Conservation (phyloP, 805 yeast species). For the Lipomyces japonicus region DNA sequence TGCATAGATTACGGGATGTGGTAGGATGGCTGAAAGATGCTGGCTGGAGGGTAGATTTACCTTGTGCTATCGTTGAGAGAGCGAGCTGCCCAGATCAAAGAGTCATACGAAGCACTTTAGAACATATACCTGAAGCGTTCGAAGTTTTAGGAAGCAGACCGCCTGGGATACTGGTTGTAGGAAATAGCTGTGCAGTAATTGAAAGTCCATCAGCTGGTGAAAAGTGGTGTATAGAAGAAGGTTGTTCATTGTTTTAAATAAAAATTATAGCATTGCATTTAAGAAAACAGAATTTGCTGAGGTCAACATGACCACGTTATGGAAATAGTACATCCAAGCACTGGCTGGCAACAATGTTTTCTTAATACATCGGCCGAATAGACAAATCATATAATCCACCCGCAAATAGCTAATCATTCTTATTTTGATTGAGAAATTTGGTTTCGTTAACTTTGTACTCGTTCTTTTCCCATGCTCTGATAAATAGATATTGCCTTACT, state of each 20-base stretch:
- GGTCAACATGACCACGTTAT: too few species aligned
- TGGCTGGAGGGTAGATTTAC: slow-evolving; percentile 66
- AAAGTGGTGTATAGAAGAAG: slow-evolving; percentile 51
- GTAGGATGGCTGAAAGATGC: slow-evolving; percentile 46
- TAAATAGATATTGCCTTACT: slow-evolving; percentile 11
- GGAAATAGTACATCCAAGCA: too few species aligned
- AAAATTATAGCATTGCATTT: too few species aligned
- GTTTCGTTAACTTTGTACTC: background rate
- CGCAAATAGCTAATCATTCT: background rate
- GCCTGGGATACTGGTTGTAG: slow-evolving; percentile 84
- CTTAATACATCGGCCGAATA: too few species aligned
- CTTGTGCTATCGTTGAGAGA: slow-evolving; percentile 83
- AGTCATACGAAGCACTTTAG: slow-evolving; percentile 67
- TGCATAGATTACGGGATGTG: slow-evolving; percentile 58
- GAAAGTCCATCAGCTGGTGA: slow-evolving; percentile 31
- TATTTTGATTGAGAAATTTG: background rate
- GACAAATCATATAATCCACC: too few species aligned
- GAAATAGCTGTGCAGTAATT: slow-evolving; percentile 66
- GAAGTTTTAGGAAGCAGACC: slow-evolving; percentile 81
- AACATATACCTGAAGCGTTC: slow-evolving; percentile 65
- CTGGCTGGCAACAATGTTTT: too few species aligned
- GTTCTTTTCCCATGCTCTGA: slow-evolving; percentile 14
- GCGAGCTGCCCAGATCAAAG: slow-evolving; percentile 94
- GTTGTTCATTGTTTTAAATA: slow-evolving; percentile 28
- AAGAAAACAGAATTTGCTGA: too few species aligned